A percentile compares a stretch with the other conserved stretches of the same genome.
phyloP scores from a whole-genome alignment of 176 grass and related monocot genomes.

The Metroxylon sagu region DNA sequence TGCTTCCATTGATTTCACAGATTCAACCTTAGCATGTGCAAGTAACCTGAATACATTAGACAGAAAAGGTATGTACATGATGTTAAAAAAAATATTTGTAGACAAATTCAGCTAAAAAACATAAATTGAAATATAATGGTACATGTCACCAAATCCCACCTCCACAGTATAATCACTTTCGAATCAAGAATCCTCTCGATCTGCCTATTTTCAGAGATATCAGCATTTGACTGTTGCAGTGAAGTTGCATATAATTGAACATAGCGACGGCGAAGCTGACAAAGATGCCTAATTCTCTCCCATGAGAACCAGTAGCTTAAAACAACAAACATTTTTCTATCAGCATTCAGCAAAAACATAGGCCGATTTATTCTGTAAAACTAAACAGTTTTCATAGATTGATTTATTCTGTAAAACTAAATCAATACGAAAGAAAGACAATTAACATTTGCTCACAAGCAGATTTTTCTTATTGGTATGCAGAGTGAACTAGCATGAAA shows the following conservation, averaged over 20 bases:
- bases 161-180: slow-evolving; percentile 96
- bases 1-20: slow-evolving; percentile 71
- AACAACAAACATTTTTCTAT: slow-evolving; percentile 2
- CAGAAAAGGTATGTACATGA: no score
- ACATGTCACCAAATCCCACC: slow-evolving; percentile 27
- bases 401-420: no score
- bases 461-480: no score
- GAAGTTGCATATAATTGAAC: slow-evolving; percentile 69
- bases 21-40: slow-evolving; percentile 94
- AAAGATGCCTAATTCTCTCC: slow-evolving; percentile 86
- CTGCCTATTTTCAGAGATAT: slow-evolving; percentile 70
- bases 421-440: no score
- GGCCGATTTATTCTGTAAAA: no score
- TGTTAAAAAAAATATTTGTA: no score
- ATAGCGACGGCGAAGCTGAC: slow-evolving; percentile 88
- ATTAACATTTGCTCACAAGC: no score
- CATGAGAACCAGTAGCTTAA: slow-evolving; percentile 56
- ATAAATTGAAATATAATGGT: no score
- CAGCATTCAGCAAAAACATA: no score
- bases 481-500: no score
- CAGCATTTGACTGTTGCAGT: slow-evolving; percentile 68
- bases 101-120: no score
- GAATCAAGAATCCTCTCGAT: slow-evolving; percentile 88
- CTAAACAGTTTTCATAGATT: no score
- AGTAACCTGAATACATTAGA: slow-evolving; percentile 53